Evolutionary conservation across 495 filamentous ascomycete genomes (phyloP).

Genomic region (Talaromyces adpressus): DNA sequence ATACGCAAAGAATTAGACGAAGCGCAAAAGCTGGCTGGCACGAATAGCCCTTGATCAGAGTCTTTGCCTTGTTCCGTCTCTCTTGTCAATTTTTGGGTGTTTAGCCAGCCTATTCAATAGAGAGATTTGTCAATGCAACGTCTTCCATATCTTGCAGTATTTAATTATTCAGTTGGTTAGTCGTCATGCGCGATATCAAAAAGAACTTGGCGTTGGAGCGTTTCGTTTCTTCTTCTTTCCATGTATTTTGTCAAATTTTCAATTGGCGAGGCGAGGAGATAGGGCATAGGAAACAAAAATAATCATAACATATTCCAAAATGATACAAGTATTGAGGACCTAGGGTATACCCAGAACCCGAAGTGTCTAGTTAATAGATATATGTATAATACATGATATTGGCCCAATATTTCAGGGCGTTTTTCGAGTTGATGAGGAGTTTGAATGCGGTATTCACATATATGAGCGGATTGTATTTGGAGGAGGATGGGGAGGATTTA

Average conservation of each 20-base stretch:
- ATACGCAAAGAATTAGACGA: constrained; percentile 74
- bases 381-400: neutral
- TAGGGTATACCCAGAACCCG: neutral
- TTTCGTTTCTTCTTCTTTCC: neutral
- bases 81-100: neutral
- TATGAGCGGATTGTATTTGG: neutral
- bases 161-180: neutral
- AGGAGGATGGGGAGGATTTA: neutral
- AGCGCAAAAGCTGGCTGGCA: constrained; percentile 49
- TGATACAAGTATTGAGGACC: neutral
- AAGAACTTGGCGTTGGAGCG: constrained; percentile 5
- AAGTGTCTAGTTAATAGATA: neutral
- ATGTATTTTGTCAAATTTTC: neutral
- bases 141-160: neutral
- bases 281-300: neutral
- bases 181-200: neutral
- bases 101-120: neutral
- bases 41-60: neutral
- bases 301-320: neutral
- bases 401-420: neutral
- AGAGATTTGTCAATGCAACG: neutral
- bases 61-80: neutral
- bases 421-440: neutral
- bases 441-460: neutral
- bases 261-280: no score